Percentiles rank a stretch among this genome's conserved stretches.
These are phyloP conservation scores for Zygosaccharomyces pseudobailii DNA, from an alignment of 1,139 yeast genomes.

Conservation along the genomic window DNA sequence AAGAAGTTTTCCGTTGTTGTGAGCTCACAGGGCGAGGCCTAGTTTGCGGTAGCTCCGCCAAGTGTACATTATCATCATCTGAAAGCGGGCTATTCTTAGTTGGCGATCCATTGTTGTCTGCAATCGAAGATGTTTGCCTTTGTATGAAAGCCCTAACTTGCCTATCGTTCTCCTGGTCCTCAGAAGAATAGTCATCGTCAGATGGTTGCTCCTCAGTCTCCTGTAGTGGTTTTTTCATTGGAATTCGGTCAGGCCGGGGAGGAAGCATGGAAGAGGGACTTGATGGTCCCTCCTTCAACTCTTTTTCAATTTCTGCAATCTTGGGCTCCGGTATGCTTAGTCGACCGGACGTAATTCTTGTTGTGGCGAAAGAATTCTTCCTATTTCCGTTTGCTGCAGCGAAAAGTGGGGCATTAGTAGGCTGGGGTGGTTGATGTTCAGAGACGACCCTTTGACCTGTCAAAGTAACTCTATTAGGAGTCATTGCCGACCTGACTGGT, in stretches of 20 bases:
- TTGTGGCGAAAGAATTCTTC: conserved; percentile 15
- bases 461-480: conserved; percentile 33
- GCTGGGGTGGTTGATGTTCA: conserved; percentile 16
- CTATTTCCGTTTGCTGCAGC: conserved; percentile 6
- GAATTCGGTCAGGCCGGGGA: conserved; percentile 31
- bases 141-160: conserved; percentile 13
- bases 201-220: conserved; percentile 8
- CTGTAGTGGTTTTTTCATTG: conserved; percentile 32
- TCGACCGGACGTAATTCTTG: conserved; percentile 67
- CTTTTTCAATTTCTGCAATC: conserved; percentile 37
- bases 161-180: conserved; percentile 11
- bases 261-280: conserved; percentile 34
- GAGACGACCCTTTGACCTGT: conserved; percentile 33
- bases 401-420: conserved; percentile 12
- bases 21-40: conserved; percentile 12
- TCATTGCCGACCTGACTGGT: conserved; percentile 26
- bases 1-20: conserved; percentile 16
- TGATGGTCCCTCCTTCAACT: conserved; percentile 33
- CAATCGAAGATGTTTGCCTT: conserved; percentile 28
- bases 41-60: conserved; percentile 29
- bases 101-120: conserved; percentile 34
- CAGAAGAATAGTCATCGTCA: conserved; percentile 15
- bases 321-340: conserved; percentile 42
- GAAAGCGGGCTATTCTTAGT: conserved; percentile 20
- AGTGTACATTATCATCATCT: conserved; percentile 20